Conservation (phyloP, 306 rosid species). For the Casuarina equisetifolia region DNA sequence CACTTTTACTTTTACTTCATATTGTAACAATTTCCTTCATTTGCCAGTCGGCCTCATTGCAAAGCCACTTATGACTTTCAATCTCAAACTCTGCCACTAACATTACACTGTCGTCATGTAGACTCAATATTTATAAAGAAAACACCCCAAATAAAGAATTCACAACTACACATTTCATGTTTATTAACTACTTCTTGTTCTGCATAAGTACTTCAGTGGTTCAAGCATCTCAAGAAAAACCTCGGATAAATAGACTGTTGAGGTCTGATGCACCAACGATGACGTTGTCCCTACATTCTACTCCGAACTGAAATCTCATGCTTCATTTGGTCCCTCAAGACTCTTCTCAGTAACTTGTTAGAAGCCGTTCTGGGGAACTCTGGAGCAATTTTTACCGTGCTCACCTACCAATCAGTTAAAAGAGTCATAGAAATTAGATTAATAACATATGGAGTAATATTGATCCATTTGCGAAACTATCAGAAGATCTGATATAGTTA, state of each 20-base stretch:
- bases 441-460: constrained; percentile 1
- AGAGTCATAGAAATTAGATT: neutral
- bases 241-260: neutral
- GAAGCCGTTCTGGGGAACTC: constrained; percentile 84
- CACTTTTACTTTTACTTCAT: no score
- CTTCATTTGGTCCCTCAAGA: constrained; percentile 77
- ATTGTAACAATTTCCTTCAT: neutral
- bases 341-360: constrained; percentile 77
- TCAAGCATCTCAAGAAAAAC: neutral
- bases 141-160: neutral
- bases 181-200: neutral
- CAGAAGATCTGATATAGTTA: neutral
- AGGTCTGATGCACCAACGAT: neutral
- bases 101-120: neutral
- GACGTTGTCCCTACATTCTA: constrained; percentile 42
- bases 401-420: constrained; percentile 47
- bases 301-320: constrained; percentile 56
- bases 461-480: constrained; percentile 3
- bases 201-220: neutral
- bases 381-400: constrained; percentile 50
- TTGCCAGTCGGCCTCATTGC: neutral
- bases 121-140: neutral
- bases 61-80: neutral
- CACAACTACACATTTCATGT: neutral
- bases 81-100: neutral